Conservation (phyloP, 1,284 basidiomycete species). For the Psilocybe mexicana region DNA sequence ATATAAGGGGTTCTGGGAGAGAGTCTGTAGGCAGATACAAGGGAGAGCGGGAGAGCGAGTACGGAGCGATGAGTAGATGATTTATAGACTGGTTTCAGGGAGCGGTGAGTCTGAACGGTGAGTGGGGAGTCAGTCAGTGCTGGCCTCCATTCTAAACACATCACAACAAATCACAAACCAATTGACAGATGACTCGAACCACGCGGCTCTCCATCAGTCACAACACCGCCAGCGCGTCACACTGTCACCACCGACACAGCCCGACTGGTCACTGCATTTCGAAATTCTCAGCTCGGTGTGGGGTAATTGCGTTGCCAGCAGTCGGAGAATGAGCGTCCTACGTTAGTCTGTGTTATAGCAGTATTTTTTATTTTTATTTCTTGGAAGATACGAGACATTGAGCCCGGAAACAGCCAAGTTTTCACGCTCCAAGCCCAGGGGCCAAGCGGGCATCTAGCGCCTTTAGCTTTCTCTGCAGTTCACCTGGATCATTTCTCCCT, state of each 20-base stretch:
- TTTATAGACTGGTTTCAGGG: constrained; percentile 16
- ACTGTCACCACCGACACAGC: background rate
- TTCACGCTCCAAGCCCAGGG: background rate
- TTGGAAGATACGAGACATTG: no score
- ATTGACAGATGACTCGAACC: constrained; percentile 23
- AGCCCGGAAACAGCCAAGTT: background rate
- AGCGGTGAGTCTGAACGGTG: constrained; percentile 12
- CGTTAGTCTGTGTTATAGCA: no score
- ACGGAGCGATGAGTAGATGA: constrained; percentile 4
- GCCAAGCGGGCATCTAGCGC: constrained; percentile 2
- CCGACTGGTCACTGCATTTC: no score
- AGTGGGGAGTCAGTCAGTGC: constrained; percentile 16
- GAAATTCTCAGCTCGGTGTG: no score
- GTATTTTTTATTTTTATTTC: no score
- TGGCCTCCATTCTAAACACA: constrained; percentile 21
- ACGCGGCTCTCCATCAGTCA: constrained; percentile 19
- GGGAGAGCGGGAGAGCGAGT: constrained; percentile 1
- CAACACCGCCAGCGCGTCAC: constrained; percentile 18
- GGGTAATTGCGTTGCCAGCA: no score
- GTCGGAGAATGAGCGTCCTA: no score
- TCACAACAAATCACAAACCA: constrained; percentile 17
- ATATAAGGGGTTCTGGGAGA: constrained; percentile 4
- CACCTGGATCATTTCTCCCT: constrained; percentile 15
- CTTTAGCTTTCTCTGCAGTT: background rate
- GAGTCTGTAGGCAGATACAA: background rate